These are phyloP conservation scores for Rheum nobile DNA, from an alignment of 148 eudicot species.

Conservation along the genomic window DNA sequence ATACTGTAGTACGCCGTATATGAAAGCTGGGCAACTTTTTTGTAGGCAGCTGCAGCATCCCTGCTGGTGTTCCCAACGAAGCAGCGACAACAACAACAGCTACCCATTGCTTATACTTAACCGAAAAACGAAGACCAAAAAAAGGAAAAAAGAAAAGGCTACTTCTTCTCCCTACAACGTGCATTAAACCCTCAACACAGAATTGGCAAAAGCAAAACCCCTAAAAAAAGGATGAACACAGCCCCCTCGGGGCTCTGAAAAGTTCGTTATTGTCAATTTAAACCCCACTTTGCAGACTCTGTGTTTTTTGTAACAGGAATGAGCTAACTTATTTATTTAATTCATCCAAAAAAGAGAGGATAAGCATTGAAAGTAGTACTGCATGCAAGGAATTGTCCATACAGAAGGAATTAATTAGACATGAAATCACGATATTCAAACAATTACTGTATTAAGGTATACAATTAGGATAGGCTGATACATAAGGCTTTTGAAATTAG, in stretches of 20 bases:
- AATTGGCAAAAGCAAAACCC: background rate
- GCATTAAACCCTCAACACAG: background rate
- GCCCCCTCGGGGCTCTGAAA: background rate
- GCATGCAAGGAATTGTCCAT: background rate
- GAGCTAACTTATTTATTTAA: background rate
- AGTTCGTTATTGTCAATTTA: conserved; percentile 6
- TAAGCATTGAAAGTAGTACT: background rate
- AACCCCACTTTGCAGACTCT: conserved; percentile 1
- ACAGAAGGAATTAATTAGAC: background rate
- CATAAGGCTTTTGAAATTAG: no score
- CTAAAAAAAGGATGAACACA: background rate
- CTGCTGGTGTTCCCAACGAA: background rate
- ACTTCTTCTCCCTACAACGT: no score
- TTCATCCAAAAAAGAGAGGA: background rate
- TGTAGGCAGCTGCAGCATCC: background rate
- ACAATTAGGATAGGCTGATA: background rate
- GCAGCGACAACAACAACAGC: background rate
- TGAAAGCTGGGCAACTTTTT: conserved; percentile 1
- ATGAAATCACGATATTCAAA: background rate
- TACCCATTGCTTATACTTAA: background rate
- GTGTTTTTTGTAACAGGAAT: no score
- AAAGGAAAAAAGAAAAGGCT: background rate
- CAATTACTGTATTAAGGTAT: background rate
- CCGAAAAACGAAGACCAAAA: background rate
- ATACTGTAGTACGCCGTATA: no score